Percentiles rank a stretch among this genome's conserved stretches.
phyloP scores from a whole-genome alignment of 805 yeast genomes.

The Lachancea meyersii region DNA sequence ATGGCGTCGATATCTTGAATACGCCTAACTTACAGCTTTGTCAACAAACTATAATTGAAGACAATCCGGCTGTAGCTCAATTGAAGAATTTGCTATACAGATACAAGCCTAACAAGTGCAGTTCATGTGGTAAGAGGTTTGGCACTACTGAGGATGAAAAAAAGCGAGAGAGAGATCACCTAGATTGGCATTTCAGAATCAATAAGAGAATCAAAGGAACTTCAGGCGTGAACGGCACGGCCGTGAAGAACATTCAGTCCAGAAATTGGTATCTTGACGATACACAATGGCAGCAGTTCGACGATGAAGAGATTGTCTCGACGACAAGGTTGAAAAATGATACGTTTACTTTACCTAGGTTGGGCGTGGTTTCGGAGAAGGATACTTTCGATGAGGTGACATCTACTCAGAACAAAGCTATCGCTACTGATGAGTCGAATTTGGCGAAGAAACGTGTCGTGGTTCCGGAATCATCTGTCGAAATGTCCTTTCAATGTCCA shows the following conservation, averaged over 20 bases:
- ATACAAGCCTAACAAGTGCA: slow-evolving; percentile 69
- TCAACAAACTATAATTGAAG: slow-evolving; percentile 30
- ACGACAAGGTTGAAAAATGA: slow-evolving; percentile 14
- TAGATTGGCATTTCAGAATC: slow-evolving; percentile 92
- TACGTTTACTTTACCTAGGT: slow-evolving; percentile 14
- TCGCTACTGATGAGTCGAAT: slow-evolving; percentile 23
- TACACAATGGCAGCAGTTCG: slow-evolving; percentile 65
- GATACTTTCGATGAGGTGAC: slow-evolving; percentile 8
- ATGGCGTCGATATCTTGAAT: slow-evolving; percentile 26
- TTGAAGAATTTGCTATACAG: slow-evolving; percentile 29
- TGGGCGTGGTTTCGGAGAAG: slow-evolving; percentile 11
- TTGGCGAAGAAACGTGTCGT: slow-evolving; percentile 47
- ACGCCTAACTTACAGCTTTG: slow-evolving; percentile 28
- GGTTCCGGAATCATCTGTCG: slow-evolving; percentile 58
- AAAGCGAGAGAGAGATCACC: slow-evolving; percentile 53
- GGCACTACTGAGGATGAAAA: slow-evolving; percentile 51
- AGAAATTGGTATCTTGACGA: slow-evolving; percentile 78
- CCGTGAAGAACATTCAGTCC: slow-evolving; percentile 48
- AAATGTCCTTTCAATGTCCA: slow-evolving; percentile 55
- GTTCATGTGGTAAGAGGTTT: slow-evolving; percentile 85
- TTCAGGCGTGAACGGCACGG: slow-evolving; percentile 13
- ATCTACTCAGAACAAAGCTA: slow-evolving; percentile 7
- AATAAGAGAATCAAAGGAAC: slow-evolving; percentile 63
- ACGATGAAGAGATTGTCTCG: slow-evolving; percentile 58
- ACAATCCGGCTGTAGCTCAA: slow-evolving; percentile 23